Evolutionary conservation across 2,329 filamentous ascomycete genomes (phyloP).

Genomic region (Penicillium concentricum): DNA sequence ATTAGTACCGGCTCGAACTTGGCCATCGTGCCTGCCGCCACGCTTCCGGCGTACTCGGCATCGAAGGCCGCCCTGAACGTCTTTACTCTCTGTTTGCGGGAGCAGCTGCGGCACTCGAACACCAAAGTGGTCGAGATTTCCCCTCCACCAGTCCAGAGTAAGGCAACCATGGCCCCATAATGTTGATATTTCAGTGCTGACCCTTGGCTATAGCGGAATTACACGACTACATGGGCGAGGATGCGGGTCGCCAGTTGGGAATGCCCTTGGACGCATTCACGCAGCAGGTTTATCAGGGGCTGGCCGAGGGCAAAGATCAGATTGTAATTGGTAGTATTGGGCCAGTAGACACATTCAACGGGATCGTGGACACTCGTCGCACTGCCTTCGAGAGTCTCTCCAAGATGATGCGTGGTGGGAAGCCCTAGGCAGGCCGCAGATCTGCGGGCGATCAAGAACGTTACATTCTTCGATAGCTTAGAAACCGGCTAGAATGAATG

Average conservation of each 20-base stretch:
- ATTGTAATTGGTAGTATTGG: constrained; percentile 39
- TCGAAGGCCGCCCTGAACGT: constrained; percentile 53
- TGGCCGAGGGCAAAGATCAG: constrained; percentile 45
- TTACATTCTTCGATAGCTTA: background rate
- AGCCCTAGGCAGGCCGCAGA: background rate
- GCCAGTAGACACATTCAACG: constrained; percentile 29
- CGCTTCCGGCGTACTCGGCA: background rate
- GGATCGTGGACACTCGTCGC: constrained; percentile 34
- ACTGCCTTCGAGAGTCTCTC: constrained; percentile 15
- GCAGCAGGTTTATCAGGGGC: constrained; percentile 46
- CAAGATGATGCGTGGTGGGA: background rate
- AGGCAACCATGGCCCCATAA: background rate
- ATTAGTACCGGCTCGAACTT: background rate
- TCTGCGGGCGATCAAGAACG: background rate
- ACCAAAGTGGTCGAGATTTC: constrained; percentile 52
- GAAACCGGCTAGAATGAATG: background rate
- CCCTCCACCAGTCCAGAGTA: constrained; percentile 44
- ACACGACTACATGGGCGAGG: constrained; percentile 48
- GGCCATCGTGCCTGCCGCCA: background rate
- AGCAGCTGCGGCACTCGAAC: constrained; percentile 39
- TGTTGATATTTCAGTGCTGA: background rate
- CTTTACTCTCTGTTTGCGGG: constrained; percentile 47
- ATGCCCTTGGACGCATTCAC: constrained; percentile 51
- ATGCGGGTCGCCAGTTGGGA: constrained; percentile 45
- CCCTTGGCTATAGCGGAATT: constrained; percentile 45